Evolutionary conservation across 2,329 filamentous ascomycete species (phyloP), one percentile per base, ranked within the genome.

Genomic region (Cryphonectria parasitica): DNA sequence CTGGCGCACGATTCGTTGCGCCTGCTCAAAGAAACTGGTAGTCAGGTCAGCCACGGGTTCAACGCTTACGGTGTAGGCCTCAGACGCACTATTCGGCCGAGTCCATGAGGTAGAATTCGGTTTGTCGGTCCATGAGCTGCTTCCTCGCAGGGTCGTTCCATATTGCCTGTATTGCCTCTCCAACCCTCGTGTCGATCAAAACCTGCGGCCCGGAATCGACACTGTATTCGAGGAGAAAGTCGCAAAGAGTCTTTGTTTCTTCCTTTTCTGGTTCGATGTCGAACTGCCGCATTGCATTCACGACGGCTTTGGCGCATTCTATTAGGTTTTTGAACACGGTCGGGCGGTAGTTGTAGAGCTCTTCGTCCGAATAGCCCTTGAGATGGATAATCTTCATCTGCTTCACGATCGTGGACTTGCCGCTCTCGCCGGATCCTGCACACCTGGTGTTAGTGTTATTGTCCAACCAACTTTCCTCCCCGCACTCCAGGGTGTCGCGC

Each of bases 321-420:
- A 98, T 89, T 72, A 99, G 87, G 80, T 99, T 99, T 84, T 99
- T 99, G 86, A 97, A 99, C 72, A 99, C 94, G 45, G 96, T 98
- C 73, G 97, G 89, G 71, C 96, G 92, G 84, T 98, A 98, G 79
- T 97, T 91, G 77, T 92, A 92, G 65, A 98, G 87, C 82, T 99
- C 96, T 77, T 98, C 95, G 75, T 94, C 90, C 15, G 93, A 95
- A 82, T 99, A 99, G 72, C 96, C 96, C 83, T 98, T 97, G 77
- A 98, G 92, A 79, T 99, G 96, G 78, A 99, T 98, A 77, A 99
- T 99, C 84, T 98, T 99, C 96, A 99, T 99, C 86, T 99, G 96
- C 83, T 99, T 99, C 76, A 99, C 96, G 77, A 99, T 98, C 13
- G 96, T 99, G 71, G 96, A 98, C 83, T 99, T 99, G 76, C 96